Percentiles rank a stretch among this genome's conserved stretches.
phyloP scores from a whole-genome alignment of 2,329 filamentous ascomycete species.

The Alternaria sp. region DNA sequence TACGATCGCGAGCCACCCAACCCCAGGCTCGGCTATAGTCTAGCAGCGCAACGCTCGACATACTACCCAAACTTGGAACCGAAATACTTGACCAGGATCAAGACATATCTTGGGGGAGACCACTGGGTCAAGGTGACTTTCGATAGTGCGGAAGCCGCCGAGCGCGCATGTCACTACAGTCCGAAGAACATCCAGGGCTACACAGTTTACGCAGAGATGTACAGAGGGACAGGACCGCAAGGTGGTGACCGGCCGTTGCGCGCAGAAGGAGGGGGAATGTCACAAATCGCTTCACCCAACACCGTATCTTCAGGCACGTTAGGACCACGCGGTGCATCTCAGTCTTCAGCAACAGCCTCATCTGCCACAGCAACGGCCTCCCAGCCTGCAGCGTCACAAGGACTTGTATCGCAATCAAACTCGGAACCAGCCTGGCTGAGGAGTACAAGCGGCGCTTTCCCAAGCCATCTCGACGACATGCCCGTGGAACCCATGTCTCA shows the following conservation, averaged over 20 bases:
- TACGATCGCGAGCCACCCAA: constrained; percentile 85
- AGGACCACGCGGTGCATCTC: constrained; percentile 27
- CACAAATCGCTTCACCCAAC: constrained; percentile 43
- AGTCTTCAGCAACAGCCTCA: constrained; percentile 49
- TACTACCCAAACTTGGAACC: constrained; percentile 71
- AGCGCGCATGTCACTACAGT: constrained; percentile 55
- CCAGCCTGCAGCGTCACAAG: constrained; percentile 19
- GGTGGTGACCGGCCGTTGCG: constrained; percentile 52
- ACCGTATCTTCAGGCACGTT: constrained; percentile 43
- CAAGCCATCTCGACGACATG: constrained; percentile 27
- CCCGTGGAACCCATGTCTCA: constrained; percentile 2
- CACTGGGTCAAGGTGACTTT: constrained; percentile 80
- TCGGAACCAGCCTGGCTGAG: constrained; percentile 27
- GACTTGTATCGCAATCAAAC: constrained; percentile 23
- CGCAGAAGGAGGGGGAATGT: constrained; percentile 40
- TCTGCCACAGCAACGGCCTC: constrained; percentile 49
- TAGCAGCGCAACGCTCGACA: constrained; percentile 72
- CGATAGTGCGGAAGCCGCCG: constrained; percentile 56
- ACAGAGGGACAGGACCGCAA: constrained; percentile 52
- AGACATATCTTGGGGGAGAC: constrained; percentile 79
- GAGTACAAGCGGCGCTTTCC: constrained; percentile 31
- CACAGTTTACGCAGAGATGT: constrained; percentile 56
- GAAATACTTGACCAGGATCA: constrained; percentile 79
- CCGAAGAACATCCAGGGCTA: constrained; percentile 57
- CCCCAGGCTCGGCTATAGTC: constrained; percentile 73